A percentile compares a stretch with the other conserved stretches of the same genome.
Evolutionary conservation across 306 rosid species (phyloP).

Genomic region (Cicer cuneatum): DNA sequence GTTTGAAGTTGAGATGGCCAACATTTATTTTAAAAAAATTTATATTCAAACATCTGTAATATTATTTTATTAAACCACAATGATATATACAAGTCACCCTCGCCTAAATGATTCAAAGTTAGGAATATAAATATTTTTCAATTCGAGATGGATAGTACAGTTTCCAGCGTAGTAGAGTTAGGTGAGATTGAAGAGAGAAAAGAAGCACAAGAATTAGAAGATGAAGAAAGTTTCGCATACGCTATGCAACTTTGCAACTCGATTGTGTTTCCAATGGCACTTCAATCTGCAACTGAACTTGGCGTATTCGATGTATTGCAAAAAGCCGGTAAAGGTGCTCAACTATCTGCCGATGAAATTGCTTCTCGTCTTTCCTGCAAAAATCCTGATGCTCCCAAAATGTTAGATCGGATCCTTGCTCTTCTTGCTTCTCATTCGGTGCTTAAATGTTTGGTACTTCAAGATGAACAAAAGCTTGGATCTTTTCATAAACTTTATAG

Average conservation of each 20-base stretch:
- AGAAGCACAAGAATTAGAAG: conserved; percentile 1
- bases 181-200: background rate
- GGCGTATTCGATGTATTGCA: background rate
- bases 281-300: background rate
- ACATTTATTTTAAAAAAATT: no score
- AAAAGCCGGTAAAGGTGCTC: conserved; percentile 1
- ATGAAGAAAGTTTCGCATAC: conserved; percentile 8
- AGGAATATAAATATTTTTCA: no score
- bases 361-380: conserved; percentile 44
- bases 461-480: conserved; percentile 7
- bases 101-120: no score
- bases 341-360: conserved; percentile 47
- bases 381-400: conserved; percentile 51
- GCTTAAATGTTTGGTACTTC: conserved; percentile 38
- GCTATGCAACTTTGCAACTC: background rate
- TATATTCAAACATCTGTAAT: no score
- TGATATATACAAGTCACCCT: no score
- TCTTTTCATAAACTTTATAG: conserved; percentile 44
- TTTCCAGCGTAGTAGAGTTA: background rate
- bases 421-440: conserved; percentile 56
- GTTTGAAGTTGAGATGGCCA: no score
- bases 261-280: background rate
- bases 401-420: conserved; percentile 65
- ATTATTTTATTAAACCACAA: no score
- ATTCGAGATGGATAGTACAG: no score